These are phyloP conservation scores for Penicillium arizonense DNA, from an alignment of 495 filamentous ascomycete species.

Conservation along the genomic window DNA sequence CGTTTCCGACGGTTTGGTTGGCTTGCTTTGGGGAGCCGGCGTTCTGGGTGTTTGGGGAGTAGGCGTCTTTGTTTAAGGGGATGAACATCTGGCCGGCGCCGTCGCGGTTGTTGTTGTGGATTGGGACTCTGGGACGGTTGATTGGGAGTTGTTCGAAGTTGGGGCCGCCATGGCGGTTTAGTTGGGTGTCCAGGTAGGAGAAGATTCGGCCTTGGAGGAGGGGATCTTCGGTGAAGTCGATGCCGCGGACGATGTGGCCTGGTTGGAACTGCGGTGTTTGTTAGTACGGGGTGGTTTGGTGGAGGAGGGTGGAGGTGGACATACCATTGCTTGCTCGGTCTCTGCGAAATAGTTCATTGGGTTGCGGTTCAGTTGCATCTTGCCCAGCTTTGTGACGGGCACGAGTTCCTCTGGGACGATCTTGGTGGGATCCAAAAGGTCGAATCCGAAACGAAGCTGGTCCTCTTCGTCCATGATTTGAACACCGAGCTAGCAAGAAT, in stretches of 20 bases:
- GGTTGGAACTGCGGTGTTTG: conserved; percentile 28
- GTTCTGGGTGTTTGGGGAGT: conserved; percentile 70
- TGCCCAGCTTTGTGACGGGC: conserved; percentile 63
- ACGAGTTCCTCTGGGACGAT: conserved; percentile 71
- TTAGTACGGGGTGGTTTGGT: conserved; percentile 3
- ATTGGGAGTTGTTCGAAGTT: conserved; percentile 78
- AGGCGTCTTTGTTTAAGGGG: conserved; percentile 49
- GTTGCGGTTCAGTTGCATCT: conserved; percentile 69
- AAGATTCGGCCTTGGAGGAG: conserved; percentile 72
- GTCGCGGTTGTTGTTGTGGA: conserved; percentile 72
- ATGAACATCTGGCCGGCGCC: conserved; percentile 48
- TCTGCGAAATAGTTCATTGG: conserved; percentile 77
- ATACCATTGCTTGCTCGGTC: conserved; percentile 69
- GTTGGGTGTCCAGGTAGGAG: conserved; percentile 73
- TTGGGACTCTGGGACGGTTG: conserved; percentile 58
- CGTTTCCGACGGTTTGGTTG: conserved; percentile 64
- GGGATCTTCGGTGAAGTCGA: conserved; percentile 74
- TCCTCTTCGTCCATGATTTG: conserved; percentile 73
- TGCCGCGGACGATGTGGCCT: conserved; percentile 60
- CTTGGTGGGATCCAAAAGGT: conserved; percentile 75
- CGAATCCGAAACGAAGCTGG: conserved; percentile 63
- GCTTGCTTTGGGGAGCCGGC: conserved; percentile 64
- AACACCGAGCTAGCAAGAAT: conserved; percentile 50
- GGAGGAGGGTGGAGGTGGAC: conserved; percentile 10
- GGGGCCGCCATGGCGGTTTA: conserved; percentile 65